phyloP scores from a whole-genome alignment of 305 asterid genomes.

The Solanum chacoense region DNA sequence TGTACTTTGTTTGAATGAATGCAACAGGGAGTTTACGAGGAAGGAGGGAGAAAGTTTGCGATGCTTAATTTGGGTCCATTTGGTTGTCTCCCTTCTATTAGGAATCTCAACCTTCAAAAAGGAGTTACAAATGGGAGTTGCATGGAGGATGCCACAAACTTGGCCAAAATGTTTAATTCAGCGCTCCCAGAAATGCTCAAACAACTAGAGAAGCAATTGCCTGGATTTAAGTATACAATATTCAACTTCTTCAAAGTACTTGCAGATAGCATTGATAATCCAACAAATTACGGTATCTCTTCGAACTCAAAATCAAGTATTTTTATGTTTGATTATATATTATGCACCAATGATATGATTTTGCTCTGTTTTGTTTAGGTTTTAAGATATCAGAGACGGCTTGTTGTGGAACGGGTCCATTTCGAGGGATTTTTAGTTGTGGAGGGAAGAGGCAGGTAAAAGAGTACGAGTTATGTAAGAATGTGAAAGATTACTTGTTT shows the following conservation, averaged over 20 bases:
- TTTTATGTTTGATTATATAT: background rate
- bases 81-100: slow-evolving; percentile 8
- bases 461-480: slow-evolving; percentile 33
- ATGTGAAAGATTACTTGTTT: slow-evolving; percentile 35
- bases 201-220: background rate
- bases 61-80: background rate
- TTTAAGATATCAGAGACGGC: slow-evolving; percentile 1
- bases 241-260: background rate
- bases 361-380: slow-evolving; percentile 1
- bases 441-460: slow-evolving; percentile 49
- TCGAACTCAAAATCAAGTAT: background rate
- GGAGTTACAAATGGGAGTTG: slow-evolving; percentile 2
- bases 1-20: background rate
- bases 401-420: background rate
- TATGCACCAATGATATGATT: background rate
- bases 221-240: background rate
- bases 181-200: background rate
- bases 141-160: background rate
- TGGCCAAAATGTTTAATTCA: background rate
- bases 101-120: background rate
- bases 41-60: slow-evolving; percentile 1
- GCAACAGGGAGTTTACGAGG: background rate
- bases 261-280: background rate
- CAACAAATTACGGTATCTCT: slow-evolving; percentile 8
- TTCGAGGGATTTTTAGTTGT: slow-evolving; percentile 23